Percentiles rank a stretch among this genome's conserved stretches.
Evolutionary conservation across 2,329 filamentous ascomycete species (phyloP).

Genomic region (Apiospora kogelbergensis): DNA sequence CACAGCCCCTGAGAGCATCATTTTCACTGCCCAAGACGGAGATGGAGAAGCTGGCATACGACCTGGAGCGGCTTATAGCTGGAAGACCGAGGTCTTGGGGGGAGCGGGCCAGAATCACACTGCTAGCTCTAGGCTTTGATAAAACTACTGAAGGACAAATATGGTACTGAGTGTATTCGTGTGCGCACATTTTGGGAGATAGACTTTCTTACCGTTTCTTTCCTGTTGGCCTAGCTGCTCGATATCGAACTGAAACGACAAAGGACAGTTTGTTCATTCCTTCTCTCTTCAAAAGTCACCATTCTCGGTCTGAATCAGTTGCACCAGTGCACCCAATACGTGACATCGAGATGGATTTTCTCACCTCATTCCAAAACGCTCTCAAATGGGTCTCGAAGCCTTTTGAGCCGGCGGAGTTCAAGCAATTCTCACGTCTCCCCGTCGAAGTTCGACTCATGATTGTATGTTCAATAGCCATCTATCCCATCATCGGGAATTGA

Average conservation of each 20-base stretch:
- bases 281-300: no score
- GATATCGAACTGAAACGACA: no score
- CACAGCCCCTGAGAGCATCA: conserved; percentile 1
- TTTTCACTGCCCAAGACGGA: conserved; percentile 13
- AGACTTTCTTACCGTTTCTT: no score
- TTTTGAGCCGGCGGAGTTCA: neutral
- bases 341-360: neutral
- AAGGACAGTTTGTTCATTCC: no score
- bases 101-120: conserved; percentile 19
- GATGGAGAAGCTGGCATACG: conserved; percentile 13
- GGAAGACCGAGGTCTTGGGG: conserved; percentile 18
- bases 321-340: no score
- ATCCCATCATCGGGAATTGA: no score
- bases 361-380: neutral
- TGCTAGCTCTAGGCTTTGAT: no score
- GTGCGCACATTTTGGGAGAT: no score
- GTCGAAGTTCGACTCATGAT: neutral
- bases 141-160: no score
- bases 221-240: no score
- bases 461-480: neutral
- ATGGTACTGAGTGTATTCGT: no score
- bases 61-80: conserved; percentile 19
- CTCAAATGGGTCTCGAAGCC: neutral
- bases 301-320: no score
- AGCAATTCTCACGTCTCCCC: neutral